A percentile compares a stretch with the other conserved stretches of the same genome.
Evolutionary conservation across 169 alveolate genomes (phyloP).

Genomic region (Plasmodium vivax): DNA sequence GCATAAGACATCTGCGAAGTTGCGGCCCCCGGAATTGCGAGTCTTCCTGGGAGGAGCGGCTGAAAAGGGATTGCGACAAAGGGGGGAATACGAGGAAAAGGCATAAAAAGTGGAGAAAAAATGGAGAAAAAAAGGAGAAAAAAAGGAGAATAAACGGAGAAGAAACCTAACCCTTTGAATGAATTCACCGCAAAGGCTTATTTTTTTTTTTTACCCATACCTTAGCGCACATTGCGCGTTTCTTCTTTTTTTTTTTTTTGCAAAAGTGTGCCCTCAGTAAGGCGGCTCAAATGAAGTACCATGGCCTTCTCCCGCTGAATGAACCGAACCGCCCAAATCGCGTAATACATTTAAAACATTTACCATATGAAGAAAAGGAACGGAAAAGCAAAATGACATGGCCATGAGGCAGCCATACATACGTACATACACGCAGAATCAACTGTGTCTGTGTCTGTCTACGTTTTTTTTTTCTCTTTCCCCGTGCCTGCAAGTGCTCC

Average conservation of each 20-base stretch:
- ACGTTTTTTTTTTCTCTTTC: no score
- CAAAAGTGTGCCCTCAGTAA: neutral
- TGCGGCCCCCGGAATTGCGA: neutral
- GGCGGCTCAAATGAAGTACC: neutral
- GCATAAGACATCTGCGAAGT: neutral
- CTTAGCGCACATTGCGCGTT: neutral
- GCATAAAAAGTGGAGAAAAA: neutral
- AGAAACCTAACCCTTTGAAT: neutral
- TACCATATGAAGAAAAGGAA: neutral
- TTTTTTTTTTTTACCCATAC: neutral
- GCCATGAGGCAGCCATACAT: neutral
- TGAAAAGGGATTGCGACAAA: neutral
- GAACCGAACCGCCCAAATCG: neutral
- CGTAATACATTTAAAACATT: neutral
- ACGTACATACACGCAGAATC: neutral
- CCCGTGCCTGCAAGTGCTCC: neutral
- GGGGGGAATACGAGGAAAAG: neutral
- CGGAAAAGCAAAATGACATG: neutral
- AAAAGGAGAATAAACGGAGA: neutral
- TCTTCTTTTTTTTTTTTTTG: no score
- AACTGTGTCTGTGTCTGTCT: neutral
- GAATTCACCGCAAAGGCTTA: neutral
- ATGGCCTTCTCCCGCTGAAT: neutral
- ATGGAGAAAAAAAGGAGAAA: neutral
- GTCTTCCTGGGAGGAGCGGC: neutral